Percentiles rank a stretch among this genome's conserved stretches.
phyloP scores from a whole-genome alignment of 495 filamentous ascomycete genomes.

The Podospora pseudoanserina region DNA sequence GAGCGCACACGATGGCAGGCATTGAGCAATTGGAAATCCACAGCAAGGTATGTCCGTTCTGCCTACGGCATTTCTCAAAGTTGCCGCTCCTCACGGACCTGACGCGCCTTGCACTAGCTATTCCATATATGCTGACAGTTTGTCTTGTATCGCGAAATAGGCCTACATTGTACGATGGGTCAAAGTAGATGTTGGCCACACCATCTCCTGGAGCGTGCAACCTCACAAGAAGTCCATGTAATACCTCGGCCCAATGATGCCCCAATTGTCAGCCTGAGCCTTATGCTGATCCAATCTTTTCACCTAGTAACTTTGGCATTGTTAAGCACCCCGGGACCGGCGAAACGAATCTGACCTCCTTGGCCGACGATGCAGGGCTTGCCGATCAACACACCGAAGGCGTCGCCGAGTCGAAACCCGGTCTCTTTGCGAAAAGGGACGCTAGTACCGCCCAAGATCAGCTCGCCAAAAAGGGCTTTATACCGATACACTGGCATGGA shows the following conservation, averaged over 20 bases:
- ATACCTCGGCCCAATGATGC: constrained; percentile 14
- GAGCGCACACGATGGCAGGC: constrained; percentile 61
- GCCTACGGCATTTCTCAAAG: not conserved
- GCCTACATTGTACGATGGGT: constrained; percentile 98
- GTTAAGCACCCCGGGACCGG: constrained; percentile 89
- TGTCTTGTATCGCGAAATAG: constrained; percentile 43
- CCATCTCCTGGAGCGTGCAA: constrained; percentile 96
- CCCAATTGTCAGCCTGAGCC: not conserved
- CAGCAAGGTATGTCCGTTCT: constrained; percentile 69
- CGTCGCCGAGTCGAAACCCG: constrained; percentile 34
- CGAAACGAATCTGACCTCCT: constrained; percentile 51
- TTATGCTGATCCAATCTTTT: constrained; percentile 6
- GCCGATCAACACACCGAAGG: constrained; percentile 47
- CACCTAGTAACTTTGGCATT: constrained; percentile 78
- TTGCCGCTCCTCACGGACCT: not conserved
- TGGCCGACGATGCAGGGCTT: constrained; percentile 42
- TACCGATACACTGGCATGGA: constrained; percentile 81
- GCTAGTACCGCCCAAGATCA: constrained; percentile 70
- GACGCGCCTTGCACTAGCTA: not conserved
- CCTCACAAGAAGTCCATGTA: constrained; percentile 94
- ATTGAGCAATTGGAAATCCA: constrained; percentile 98
- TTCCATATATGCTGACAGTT: not conserved
- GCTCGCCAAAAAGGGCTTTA: constrained; percentile 78
- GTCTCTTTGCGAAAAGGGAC: constrained; percentile 46
- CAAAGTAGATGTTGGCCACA: constrained; percentile 78